Percentiles rank a stretch among this genome's conserved stretches.
These are phyloP conservation scores for Tricholoma flavovirens DNA, from an alignment of 768 basidiomycete species.

Conservation along the genomic window DNA sequence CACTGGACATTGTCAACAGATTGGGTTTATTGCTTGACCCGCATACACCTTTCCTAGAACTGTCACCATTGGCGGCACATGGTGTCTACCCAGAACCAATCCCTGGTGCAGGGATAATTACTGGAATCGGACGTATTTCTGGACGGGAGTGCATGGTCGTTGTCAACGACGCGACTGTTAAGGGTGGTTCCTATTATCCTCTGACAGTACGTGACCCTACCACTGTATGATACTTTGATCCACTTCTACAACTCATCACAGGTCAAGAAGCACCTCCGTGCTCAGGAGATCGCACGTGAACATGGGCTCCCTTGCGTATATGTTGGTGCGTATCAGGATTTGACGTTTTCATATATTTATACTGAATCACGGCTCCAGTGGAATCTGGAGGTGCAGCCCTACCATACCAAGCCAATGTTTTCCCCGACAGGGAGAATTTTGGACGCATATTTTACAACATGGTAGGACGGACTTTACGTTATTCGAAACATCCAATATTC, in stretches of 20 bases:
- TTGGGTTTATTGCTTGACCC: constrained; percentile 75
- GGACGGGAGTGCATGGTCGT: constrained; percentile 84
- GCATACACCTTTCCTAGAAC: constrained; percentile 83
- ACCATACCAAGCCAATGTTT: constrained; percentile 90
- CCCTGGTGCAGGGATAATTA: constrained; percentile 87
- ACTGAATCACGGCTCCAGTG: constrained; percentile 38
- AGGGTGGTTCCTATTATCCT: constrained; percentile 90
- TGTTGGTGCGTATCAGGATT: constrained; percentile 53
- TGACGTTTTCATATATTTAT: not conserved
- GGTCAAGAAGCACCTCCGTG: constrained; percentile 93
- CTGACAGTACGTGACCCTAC: constrained; percentile 48
- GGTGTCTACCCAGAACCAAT: constrained; percentile 79
- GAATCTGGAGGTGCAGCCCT: constrained; percentile 93
- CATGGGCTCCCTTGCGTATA: constrained; percentile 89
- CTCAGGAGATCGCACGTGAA: constrained; percentile 92
- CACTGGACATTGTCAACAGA: constrained; percentile 30
- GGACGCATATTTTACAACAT: constrained; percentile 97
- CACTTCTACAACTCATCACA: constrained; percentile 23
- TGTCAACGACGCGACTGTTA: constrained; percentile 92
- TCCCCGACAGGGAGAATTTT: constrained; percentile 94
- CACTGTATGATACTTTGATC: not conserved
- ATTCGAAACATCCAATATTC: not conserved
- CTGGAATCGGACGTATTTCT: constrained; percentile 74
- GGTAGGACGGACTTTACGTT: constrained; percentile 41
- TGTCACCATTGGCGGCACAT: constrained; percentile 81